Conservation (phyloP, 2,329 filamentous ascomycete genomes). For the Alternaria sp. region DNA sequence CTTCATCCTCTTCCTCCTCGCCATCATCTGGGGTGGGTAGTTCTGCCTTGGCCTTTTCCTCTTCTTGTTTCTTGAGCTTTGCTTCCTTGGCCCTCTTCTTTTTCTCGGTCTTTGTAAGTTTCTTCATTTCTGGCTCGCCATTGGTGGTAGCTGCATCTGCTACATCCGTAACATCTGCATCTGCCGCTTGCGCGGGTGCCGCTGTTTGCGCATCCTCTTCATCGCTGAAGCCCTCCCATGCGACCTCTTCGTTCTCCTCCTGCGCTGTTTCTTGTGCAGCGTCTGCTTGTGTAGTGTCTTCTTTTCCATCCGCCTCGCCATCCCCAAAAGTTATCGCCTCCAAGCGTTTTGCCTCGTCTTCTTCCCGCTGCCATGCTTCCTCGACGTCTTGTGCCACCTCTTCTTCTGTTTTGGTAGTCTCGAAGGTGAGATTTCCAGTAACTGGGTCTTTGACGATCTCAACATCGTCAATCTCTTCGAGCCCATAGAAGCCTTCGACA, state of each 20-base stretch:
- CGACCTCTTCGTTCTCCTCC: slow-evolving; percentile 22
- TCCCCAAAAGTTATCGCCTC: slow-evolving; percentile 32
- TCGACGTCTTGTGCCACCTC: slow-evolving; percentile 35
- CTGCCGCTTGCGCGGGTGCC: neutral
- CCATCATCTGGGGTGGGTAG: slow-evolving; percentile 2
- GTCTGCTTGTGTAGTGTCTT: neutral
- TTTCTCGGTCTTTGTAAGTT: slow-evolving; percentile 24
- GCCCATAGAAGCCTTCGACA: slow-evolving; percentile 89
- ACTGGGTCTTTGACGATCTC: slow-evolving; percentile 72
- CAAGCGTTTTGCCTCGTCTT: slow-evolving; percentile 29
- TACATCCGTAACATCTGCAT: neutral
- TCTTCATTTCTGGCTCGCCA: slow-evolving; percentile 12
- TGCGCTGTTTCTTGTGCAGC: neutral
- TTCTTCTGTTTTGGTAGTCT: slow-evolving; percentile 41
- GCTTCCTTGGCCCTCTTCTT: slow-evolving; percentile 24
- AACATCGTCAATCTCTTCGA: slow-evolving; percentile 92
- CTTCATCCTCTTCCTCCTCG: slow-evolving; percentile 18
- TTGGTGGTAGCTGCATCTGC: slow-evolving; percentile 46
- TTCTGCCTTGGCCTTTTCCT: slow-evolving; percentile 36
- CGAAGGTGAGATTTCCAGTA: slow-evolving; percentile 60
- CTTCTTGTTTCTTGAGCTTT: slow-evolving; percentile 33
- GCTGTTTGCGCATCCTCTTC: slow-evolving; percentile 14
- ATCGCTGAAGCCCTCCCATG: slow-evolving; percentile 43
- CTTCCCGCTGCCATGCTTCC: slow-evolving; percentile 31
- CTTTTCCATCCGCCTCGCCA: slow-evolving; percentile 6